Base-by-base conservation (phyloP, 805 yeast species). In the Myxozyma sirexii region DNA sequence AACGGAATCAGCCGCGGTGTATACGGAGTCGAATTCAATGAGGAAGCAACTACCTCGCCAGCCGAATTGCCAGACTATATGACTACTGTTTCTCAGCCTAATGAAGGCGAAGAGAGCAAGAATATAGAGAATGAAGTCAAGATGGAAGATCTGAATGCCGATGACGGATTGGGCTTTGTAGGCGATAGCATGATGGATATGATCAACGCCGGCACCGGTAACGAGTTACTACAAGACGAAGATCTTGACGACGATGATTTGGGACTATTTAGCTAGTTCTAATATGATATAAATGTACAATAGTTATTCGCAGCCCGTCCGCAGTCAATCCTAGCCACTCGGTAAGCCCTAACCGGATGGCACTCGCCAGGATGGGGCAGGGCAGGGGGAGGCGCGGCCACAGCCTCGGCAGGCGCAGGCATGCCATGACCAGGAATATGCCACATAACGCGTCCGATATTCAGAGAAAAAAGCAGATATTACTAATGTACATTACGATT, bases 261-360 rank as follows among this genome's bases (percentile, higher is more conserved):
- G 31, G 52, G 33, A 3, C n/a, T 48, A 26, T 48, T 48, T 48
- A 15, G 52, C 6, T 48, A 35, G 21, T 31, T 27, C 2, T 23
- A 7, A 15, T 17, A 39, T 17, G 10, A 12, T 13, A 24, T 27
- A 26, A 44, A 26, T 44, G 26, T 21, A 24, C 5, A 3, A 19
- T 2, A 2, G 19, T 23, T 42, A 42, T 12, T n/a, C 3, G 26
- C 10, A n/a, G n/a, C n/a, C n/a, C n/a, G n/a, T n/a, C n/a, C n/a
- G n/a, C n/a, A n/a, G n/a, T n/a, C n/a, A n/a, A 17, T 17, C 42
- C 42, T 38, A 35, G 52, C 43, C 52, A 35, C 42, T 38, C 29
- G 7, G 21, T 10, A 13, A 37, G 35, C 52, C 52, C 52, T 48
- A 48, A 48, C 52, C 52, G 52, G 52, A 48, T 48, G 31, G 15